Evolutionary conservation across 108 stramenopile genomes (phyloP).

Genomic region (Cyclotella choctawhatcheeana): DNA sequence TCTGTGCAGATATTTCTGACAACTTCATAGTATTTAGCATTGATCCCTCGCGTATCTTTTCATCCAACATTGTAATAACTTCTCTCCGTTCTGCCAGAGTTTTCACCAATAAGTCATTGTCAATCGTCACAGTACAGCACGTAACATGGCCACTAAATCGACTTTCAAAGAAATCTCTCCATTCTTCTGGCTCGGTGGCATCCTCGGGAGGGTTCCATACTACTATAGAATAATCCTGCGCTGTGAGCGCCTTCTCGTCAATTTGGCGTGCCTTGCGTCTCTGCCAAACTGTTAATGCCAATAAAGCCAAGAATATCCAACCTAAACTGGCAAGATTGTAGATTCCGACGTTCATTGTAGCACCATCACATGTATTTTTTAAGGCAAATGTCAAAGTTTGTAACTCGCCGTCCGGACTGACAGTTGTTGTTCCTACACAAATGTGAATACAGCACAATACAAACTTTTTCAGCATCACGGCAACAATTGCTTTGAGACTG

Average conservation of each 20-base stretch:
- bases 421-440: conserved; percentile 42
- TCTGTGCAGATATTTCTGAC: conserved; percentile 61
- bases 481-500: too few species aligned
- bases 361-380: conserved; percentile 71
- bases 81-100: conserved; percentile 81
- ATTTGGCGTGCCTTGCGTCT: conserved; percentile 62
- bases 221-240: conserved; percentile 90
- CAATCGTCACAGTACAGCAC: conserved; percentile 79
- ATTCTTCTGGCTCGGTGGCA: conserved; percentile 88
- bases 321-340: conserved; percentile 68
- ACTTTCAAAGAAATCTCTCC: conserved; percentile 75
- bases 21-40: conserved; percentile 60
- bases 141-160: conserved; percentile 71
- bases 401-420: conserved; percentile 36
- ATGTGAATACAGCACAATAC: too few species aligned
- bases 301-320: conserved; percentile 56
- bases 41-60: conserved; percentile 61
- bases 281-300: conserved; percentile 58
- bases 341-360: conserved; percentile 50
- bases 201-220: conserved; percentile 80
- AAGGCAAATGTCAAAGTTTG: conserved; percentile 57
- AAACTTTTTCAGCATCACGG: too few species aligned
- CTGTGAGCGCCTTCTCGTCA: conserved; percentile 90
- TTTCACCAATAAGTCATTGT: conserved; percentile 81
- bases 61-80: conserved; percentile 56